Conservation (phyloP, 257 asterid species). For the Solanum dulcamara region DNA sequence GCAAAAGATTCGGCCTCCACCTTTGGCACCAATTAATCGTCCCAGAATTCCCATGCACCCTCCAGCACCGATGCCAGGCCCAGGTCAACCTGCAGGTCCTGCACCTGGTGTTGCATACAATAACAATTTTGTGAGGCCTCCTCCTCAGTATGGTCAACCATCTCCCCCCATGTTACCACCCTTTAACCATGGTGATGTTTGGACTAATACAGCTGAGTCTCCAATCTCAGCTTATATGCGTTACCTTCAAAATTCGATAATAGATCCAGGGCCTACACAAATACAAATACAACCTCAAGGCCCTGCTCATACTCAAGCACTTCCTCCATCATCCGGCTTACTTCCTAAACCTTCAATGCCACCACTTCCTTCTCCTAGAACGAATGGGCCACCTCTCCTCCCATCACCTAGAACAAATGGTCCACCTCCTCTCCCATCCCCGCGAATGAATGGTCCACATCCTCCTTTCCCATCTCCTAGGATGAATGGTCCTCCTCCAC, state of each 20-base stretch:
- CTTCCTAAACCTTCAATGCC: slow-evolving; percentile 29
- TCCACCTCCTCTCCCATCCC: slow-evolving; percentile 19
- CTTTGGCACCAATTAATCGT: slow-evolving; percentile 56
- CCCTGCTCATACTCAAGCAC: slow-evolving; percentile 17
- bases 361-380: slow-evolving; percentile 36
- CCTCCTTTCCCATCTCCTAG: slow-evolving; percentile 32
- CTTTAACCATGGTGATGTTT: slow-evolving; percentile 46
- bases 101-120: slow-evolving; percentile 26
- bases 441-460: not conserved
- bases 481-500: slow-evolving; percentile 43
- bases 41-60: slow-evolving; percentile 49
- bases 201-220: slow-evolving; percentile 72
- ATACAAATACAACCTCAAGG: slow-evolving; percentile 26
- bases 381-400: slow-evolving; percentile 19
- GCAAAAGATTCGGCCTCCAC: slow-evolving; percentile 81
- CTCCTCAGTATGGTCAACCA: slow-evolving; percentile 50
- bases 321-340: slow-evolving; percentile 16
- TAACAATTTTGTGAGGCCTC: slow-evolving; percentile 43
- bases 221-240: slow-evolving; percentile 84
- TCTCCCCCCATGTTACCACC: slow-evolving; percentile 39
- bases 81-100: slow-evolving; percentile 20
- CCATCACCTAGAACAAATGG: not conserved
- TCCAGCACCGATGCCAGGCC: slow-evolving; percentile 23
- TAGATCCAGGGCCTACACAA: slow-evolving; percentile 37
- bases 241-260: slow-evolving; percentile 66